These are phyloP conservation scores for Colletotrichum gigasporum DNA, from an alignment of 2,329 filamentous ascomycete species.

Conservation along the genomic window DNA sequence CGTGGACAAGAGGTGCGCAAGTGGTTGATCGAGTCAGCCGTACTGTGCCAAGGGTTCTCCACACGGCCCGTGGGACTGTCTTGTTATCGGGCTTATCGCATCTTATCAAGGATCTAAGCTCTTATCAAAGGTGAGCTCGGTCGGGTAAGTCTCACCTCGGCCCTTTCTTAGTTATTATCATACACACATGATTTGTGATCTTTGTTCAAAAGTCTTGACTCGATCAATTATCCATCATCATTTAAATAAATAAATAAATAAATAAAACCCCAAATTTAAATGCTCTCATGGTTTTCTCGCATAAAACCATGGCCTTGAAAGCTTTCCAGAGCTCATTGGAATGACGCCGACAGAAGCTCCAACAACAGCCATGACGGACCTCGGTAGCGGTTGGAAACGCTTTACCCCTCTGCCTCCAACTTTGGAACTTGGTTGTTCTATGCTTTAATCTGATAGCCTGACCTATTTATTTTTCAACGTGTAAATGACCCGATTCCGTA, in stretches of 20 bases:
- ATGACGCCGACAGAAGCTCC: background rate
- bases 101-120: too few relatives aligned
- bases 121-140: background rate
- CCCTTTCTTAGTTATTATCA: too few relatives aligned
- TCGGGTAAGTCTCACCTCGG: background rate
- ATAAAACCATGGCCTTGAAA: background rate
- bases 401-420: constrained; percentile 8
- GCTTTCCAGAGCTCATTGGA: background rate
- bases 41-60: background rate
- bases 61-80: constrained; percentile 3
- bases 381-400: constrained; percentile 15
- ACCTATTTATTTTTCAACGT: too few relatives aligned
- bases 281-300: background rate
- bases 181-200: too few relatives aligned
- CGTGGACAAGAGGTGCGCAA: constrained; percentile 9
- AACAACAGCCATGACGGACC: constrained; percentile 15
- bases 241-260: too few relatives aligned
- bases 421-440: too few relatives aligned
- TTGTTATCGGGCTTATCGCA: background rate
- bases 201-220: too few relatives aligned
- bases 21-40: constrained; percentile 32
- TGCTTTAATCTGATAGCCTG: too few relatives aligned
- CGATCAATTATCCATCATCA: too few relatives aligned
- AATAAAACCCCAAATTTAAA: too few relatives aligned
- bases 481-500: too few relatives aligned